These are phyloP conservation scores for Mangifera indica DNA, from an alignment of 345 rosid species.

Conservation along the genomic window DNA sequence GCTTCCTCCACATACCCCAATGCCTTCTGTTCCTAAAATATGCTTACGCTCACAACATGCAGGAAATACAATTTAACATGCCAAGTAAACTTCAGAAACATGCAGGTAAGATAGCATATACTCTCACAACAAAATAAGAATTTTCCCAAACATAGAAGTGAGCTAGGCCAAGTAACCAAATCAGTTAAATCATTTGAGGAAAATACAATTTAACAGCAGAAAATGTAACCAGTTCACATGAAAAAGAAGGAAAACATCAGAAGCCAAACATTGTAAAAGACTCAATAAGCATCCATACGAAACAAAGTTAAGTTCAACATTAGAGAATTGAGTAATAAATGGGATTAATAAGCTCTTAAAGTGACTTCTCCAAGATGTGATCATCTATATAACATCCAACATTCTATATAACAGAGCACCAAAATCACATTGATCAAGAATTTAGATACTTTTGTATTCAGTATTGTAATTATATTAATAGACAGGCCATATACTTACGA, in stretches of 20 bases:
- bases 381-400: neutral
- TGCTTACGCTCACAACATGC: no score
- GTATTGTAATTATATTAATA: neutral
- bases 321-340: slow-evolving; percentile 28
- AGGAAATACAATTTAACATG: no score
- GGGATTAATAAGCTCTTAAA: slow-evolving; percentile 29
- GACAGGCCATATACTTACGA: slow-evolving; percentile 20
- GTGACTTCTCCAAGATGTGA: slow-evolving; percentile 28
- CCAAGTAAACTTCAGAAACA: slow-evolving; percentile 27
- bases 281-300: slow-evolving; percentile 35
- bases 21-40: slow-evolving; percentile 24
- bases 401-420: neutral
- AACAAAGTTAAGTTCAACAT: slow-evolving; percentile 31
- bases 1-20: slow-evolving; percentile 27
- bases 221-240: slow-evolving; percentile 27
- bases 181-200: slow-evolving; percentile 13
- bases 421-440: neutral
- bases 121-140: slow-evolving; percentile 16
- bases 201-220: slow-evolving; percentile 22
- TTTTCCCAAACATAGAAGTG: slow-evolving; percentile 8
- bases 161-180: slow-evolving; percentile 19
- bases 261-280: slow-evolving; percentile 32
- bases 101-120: slow-evolving; percentile 22
- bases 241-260: slow-evolving; percentile 32
- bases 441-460: neutral